These are phyloP conservation scores for Pseudomonodictys pantanalensis DNA, from an alignment of 495 filamentous ascomycete genomes.

Conservation along the genomic window DNA sequence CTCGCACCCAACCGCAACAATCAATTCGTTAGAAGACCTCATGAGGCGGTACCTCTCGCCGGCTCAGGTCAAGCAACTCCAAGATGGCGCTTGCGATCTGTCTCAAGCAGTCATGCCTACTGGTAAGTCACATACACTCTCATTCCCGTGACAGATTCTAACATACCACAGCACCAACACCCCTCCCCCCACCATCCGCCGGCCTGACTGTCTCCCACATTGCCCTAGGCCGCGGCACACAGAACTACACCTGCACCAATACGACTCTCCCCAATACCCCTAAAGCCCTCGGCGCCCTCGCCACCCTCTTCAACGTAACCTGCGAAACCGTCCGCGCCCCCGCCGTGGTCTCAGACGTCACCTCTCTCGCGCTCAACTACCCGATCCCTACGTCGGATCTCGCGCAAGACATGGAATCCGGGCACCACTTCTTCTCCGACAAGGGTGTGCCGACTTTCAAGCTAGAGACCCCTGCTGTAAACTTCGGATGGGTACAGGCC, in stretches of 20 bases:
- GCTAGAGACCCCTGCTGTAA: slow-evolving; percentile 54
- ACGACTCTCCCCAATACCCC: slow-evolving; percentile 56
- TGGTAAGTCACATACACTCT: slow-evolving; percentile 3
- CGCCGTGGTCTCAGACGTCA: slow-evolving; percentile 56
- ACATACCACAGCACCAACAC: slow-evolving; percentile 33
- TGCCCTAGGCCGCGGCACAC: slow-evolving; percentile 79
- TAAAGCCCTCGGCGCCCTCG: slow-evolving; percentile 68
- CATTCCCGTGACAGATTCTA: slow-evolving; percentile 11
- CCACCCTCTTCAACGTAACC: slow-evolving; percentile 81
- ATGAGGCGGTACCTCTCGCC: slow-evolving; percentile 2
- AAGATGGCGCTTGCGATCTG: slow-evolving; percentile 24
- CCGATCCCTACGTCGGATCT: slow-evolving; percentile 40
- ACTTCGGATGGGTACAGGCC: slow-evolving; percentile 59
- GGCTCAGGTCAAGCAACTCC: background rate
- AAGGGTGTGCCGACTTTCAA: slow-evolving; percentile 74
- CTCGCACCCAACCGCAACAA: slow-evolving; percentile 21
- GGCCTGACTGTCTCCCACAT: slow-evolving; percentile 68
- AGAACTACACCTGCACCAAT: slow-evolving; percentile 86
- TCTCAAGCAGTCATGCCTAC: background rate
- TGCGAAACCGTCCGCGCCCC: slow-evolving; percentile 70
- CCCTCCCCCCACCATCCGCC: slow-evolving; percentile 55
- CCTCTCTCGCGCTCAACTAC: slow-evolving; percentile 56
- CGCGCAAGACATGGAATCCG: slow-evolving; percentile 59
- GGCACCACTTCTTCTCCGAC: slow-evolving; percentile 75
- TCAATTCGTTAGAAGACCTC: background rate